Base-by-base conservation (phyloP, 306 rosid species). In the Vigna mungo region DNA sequence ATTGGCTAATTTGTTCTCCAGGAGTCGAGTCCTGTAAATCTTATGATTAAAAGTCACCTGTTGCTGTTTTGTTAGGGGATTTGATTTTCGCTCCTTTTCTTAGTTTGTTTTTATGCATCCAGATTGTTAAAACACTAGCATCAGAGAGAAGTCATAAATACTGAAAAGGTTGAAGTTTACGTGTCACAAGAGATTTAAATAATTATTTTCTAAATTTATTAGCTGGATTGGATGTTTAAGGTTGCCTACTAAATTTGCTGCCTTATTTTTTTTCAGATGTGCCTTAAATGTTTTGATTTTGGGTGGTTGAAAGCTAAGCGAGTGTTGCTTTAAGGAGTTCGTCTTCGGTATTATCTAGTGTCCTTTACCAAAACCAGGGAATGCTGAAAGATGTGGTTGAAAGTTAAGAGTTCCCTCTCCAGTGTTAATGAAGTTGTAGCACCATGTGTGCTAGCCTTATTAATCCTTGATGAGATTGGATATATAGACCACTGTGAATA, bases 381-480 rank as follows among this genome's bases (percentile, higher is more conserved):
- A 95, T 95, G 99, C 97, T 75, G 97, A 87, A 95, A 90, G 90
- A 95, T 95, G 99, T 89, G 96, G 86, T 78, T 95, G 61, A 63
- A 80, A 81, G 85, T 83, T 6, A 81, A 86, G 79, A 81, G 55
- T 59, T 90, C 87, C 71, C 74, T 84, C 77, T 82, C 78, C 66
- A 78, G 72, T 66, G 56, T 76, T 83, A 71, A 82, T 74, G 86
- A 75, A 83, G 78, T 64, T 70, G 74, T 71, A 32, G 84, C 87
- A 86, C 81, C 70, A 61, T 75, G 56, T 15, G 86, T 80, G 89
- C 88, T 85, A 78, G 58, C 85, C 70, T 86, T 75, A 16, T 80
- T 62, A 60, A 62, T 85, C 72, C 74, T 72, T 77, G 88, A 81
- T 72, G 92, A 84, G 81, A 80, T 78, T 68, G 90, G 89, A 41